Percentiles rank a stretch among this genome's conserved stretches.
Conservation (phyloP, 305 asterid genomes). For the Ruellia speciosa region DNA sequence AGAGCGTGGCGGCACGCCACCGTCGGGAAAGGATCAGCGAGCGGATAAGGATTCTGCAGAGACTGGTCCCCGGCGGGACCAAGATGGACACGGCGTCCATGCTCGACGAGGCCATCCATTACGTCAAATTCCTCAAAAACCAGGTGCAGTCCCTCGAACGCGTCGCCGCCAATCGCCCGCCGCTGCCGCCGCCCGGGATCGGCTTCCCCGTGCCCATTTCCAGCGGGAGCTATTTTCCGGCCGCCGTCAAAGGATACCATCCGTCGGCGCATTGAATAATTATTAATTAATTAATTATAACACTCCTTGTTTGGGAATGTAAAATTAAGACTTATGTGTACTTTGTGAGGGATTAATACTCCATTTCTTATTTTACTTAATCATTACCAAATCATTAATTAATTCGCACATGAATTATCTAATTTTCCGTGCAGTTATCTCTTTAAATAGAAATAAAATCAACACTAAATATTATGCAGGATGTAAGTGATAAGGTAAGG, state of each 20-base stretch:
- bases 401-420: conserved; percentile 28
- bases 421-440: background rate
- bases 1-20: conserved; percentile 94
- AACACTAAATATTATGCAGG: no score
- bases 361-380: conserved; percentile 4
- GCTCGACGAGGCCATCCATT: conserved; percentile 94
- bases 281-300: conserved; percentile 16
- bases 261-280: conserved; percentile 5
- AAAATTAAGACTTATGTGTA: background rate
- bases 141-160: conserved; percentile 78
- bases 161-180: conserved; percentile 48
- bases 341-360: conserved; percentile 9
- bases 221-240: conserved; percentile 60
- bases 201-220: conserved; percentile 90
- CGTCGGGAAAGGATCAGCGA: conserved; percentile 92
- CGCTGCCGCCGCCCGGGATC: conserved; percentile 27
- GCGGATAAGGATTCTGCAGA: conserved; percentile 73
- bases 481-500: no score
- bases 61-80: conserved; percentile 96
- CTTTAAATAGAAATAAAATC: no score
- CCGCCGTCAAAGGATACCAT: conserved; percentile 35
- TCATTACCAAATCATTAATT: conserved; percentile 32
- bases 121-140: conserved; percentile 74
- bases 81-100: conserved; percentile 98
- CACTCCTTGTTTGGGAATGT: background rate